Conservation (phyloP, 768 basidiomycete species). For the Serendipita sp. region DNA sequence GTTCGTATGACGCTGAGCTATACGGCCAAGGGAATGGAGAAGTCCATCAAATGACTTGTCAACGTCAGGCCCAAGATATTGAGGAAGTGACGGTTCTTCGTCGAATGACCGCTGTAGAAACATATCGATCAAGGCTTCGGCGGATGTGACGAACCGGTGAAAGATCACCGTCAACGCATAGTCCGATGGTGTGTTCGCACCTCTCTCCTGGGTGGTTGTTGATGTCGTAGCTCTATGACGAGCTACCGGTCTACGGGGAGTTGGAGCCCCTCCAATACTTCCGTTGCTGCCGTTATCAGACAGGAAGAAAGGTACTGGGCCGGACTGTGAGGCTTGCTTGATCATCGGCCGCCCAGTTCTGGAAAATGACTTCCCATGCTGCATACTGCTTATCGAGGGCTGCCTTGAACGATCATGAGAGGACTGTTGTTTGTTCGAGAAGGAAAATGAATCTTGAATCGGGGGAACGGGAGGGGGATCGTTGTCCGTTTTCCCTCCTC, state of each 20-base stretch:
- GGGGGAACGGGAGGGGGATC: conserved; percentile 58
- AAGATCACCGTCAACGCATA: conserved; percentile 81
- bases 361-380: conserved; percentile 18
- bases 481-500: conserved; percentile 26
- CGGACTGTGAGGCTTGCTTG: background rate
- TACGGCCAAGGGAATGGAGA: conserved; percentile 68
- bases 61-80: conserved; percentile 52
- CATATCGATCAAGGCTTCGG: conserved; percentile 62
- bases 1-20: conserved; percentile 71
- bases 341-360: conserved; percentile 23
- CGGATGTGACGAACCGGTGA: conserved; percentile 65
- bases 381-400: conserved; percentile 14
- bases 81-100: conserved; percentile 46
- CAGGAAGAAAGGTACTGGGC: conserved; percentile 31
- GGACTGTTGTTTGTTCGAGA: conserved; percentile 73
- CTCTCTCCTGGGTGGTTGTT: conserved; percentile 64
- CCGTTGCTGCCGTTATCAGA: conserved; percentile 53
- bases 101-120: conserved; percentile 57
- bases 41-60: conserved; percentile 74
- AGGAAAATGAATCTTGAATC: conserved; percentile 50
- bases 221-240: conserved; percentile 37
- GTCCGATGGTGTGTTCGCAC: conserved; percentile 60
- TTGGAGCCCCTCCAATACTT: conserved; percentile 18
- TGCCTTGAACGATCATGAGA: conserved; percentile 48
- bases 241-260: background rate